A percentile compares a stretch with the other conserved stretches of the same genome.
Evolutionary conservation across 164 flowering plant species (phyloP).

Genomic region (Echeveria elegans): DNA sequence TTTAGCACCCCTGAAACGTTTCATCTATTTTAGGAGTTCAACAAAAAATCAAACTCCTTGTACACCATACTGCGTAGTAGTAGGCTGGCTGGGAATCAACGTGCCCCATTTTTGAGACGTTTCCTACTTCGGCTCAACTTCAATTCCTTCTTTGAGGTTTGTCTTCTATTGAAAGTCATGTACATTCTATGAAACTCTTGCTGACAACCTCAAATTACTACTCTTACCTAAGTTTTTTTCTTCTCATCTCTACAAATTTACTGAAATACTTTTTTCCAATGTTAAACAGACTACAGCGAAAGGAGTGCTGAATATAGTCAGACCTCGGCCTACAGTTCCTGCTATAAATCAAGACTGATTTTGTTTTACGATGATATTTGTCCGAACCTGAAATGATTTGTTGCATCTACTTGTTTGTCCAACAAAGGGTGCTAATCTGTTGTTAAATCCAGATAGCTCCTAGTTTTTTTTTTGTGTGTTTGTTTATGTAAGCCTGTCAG

Average conservation of each 20-base stretch:
- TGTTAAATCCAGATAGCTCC: too few relatives aligned
- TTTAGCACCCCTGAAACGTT: neutral
- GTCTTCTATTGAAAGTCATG: neutral
- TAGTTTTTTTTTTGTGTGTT: too few relatives aligned
- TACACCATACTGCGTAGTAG: slow-evolving; percentile 94
- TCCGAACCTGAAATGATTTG: neutral
- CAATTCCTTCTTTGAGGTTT: slow-evolving; percentile 94
- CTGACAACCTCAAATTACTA: neutral
- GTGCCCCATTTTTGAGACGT: slow-evolving; percentile 88
- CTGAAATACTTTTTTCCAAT: slow-evolving; percentile 6
- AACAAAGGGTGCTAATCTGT: too few relatives aligned
- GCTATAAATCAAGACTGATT: slow-evolving; percentile 26
- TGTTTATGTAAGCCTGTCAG: too few relatives aligned
- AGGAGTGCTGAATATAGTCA: slow-evolving; percentile 83
- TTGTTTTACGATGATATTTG: neutral
- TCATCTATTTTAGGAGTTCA: slow-evolving; percentile 60
- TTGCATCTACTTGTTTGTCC: neutral
- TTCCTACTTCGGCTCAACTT: slow-evolving; percentile 87
- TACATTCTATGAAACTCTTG: neutral
- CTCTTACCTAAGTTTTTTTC: too few relatives aligned
- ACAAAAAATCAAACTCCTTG: slow-evolving; percentile 93
- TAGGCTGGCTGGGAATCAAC: slow-evolving; percentile 94
- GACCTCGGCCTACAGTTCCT: slow-evolving; percentile 52
- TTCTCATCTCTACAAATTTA: too few relatives aligned
- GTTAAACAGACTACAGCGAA: slow-evolving; percentile 71